Evolutionary conservation across 768 basidiomycete genomes (phyloP).

Genomic region (Xerocomus potaroensis): DNA sequence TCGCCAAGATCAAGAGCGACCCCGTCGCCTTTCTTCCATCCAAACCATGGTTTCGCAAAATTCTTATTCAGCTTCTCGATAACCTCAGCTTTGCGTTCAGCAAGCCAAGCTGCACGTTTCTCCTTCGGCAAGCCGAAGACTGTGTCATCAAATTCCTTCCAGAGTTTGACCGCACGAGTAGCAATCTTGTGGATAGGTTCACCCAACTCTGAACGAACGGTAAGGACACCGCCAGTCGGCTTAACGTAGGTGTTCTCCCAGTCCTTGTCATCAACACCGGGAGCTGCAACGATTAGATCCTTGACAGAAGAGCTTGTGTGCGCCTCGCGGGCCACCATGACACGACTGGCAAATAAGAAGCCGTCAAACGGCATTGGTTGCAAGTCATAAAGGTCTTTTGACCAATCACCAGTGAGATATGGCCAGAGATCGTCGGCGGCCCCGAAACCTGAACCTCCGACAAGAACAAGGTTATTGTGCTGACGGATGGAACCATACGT

Average conservation of each 20-base stretch:
- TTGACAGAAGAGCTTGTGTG: constrained; percentile 94
- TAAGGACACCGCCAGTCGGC: constrained; percentile 93
- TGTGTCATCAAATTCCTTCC: constrained; percentile 98
- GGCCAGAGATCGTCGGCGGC: constrained; percentile 95
- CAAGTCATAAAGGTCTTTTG: constrained; percentile 67
- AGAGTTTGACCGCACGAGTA: constrained; percentile 92
- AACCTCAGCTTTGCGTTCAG: constrained; percentile 81
- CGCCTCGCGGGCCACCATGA: constrained; percentile 99
- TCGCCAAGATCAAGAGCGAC: constrained; percentile 85
- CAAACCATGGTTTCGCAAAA: constrained; percentile 97
- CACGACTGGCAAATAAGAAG: constrained; percentile 91
- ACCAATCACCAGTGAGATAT: constrained; percentile 96
- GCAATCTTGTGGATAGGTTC: constrained; percentile 99
- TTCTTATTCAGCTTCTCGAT: constrained; percentile 91
- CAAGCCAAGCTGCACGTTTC: constrained; percentile 87
- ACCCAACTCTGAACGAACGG: constrained; percentile 95
- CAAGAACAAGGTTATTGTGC: constrained; percentile 82
- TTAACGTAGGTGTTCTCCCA: constrained; percentile 96
- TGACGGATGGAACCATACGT: constrained; percentile 91
- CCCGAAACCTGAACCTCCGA: constrained; percentile 95
- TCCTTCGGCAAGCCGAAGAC: constrained; percentile 96
- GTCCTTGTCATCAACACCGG: constrained; percentile 83
- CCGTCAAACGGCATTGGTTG: constrained; percentile 99
- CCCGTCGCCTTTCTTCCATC: constrained; percentile 87
- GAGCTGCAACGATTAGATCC: constrained; percentile 90